phyloP scores from a whole-genome alignment of 2,329 filamentous ascomycete species.

The Penicillium sp. region DNA sequence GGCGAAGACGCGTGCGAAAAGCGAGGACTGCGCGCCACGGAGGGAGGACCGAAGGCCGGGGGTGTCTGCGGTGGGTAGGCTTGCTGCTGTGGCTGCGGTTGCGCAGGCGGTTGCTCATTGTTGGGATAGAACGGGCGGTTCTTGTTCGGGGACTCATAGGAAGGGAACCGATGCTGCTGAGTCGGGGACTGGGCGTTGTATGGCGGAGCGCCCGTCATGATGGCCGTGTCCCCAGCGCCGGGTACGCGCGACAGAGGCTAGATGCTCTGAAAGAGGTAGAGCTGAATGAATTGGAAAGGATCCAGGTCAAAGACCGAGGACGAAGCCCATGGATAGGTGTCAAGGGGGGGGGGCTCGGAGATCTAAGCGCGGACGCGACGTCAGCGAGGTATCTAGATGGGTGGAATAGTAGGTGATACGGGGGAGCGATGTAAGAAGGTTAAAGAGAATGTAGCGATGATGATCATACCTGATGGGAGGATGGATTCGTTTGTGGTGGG shows the following conservation, averaged over 20 bases:
- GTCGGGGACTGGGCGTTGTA: slow-evolving; percentile 47
- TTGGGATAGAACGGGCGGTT: slow-evolving; percentile 42
- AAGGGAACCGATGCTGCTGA: slow-evolving; percentile 42
- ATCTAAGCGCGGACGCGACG: slow-evolving; percentile 23
- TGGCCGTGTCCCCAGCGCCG: slow-evolving; percentile 32
- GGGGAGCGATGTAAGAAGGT: slow-evolving; percentile 6
- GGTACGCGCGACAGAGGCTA: slow-evolving; percentile 26
- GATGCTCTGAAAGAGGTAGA: slow-evolving; percentile 1
- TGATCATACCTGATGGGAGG: slow-evolving; percentile 20
- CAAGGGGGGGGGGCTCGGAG: slow-evolving; percentile 16
- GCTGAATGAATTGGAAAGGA: slow-evolving; percentile 16
- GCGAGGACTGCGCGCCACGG: slow-evolving; percentile 41
- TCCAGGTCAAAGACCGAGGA: slow-evolving; percentile 8
- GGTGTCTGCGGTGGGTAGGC: slow-evolving; percentile 45
- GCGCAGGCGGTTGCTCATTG: slow-evolving; percentile 33
- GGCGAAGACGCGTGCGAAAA: slow-evolving; percentile 43
- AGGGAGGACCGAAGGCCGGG: slow-evolving; percentile 38
- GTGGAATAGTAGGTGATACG: not conserved
- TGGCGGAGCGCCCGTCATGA: slow-evolving; percentile 46
- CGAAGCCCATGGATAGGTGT: slow-evolving; percentile 17
- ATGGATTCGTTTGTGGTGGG: slow-evolving; percentile 26
- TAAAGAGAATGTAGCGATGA: slow-evolving; percentile 5
- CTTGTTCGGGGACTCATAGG: slow-evolving; percentile 45
- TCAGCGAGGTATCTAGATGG: slow-evolving; percentile 15
- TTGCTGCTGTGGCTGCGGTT: slow-evolving; percentile 17